Percentiles rank a stretch among this genome's conserved stretches.
Conservation (phyloP, 192 early-diverging fungal genomes). For the Backusella psychrophila region DNA sequence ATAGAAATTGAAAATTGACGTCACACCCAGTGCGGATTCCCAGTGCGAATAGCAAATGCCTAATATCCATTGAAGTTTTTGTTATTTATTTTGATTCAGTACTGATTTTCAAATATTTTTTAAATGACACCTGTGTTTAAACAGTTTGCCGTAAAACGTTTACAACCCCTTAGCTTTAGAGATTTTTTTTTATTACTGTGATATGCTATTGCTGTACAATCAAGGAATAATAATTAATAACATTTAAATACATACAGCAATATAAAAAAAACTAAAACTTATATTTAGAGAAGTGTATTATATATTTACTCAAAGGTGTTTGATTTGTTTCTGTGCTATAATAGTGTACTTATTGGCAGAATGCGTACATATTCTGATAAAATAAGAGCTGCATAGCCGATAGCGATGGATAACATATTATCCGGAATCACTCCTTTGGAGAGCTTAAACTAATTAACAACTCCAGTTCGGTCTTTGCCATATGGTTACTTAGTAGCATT, state of each 20-base stretch:
- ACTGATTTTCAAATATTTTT: neutral
- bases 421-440: neutral
- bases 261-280: too few relatives aligned
- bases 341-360: neutral
- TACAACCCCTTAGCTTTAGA: neutral
- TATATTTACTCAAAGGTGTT: too few relatives aligned
- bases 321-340: too few relatives aligned
- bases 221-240: too few relatives aligned
- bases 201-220: neutral
- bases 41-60: too few relatives aligned
- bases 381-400: neutral
- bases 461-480: too few relatives aligned
- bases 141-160: neutral
- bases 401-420: neutral
- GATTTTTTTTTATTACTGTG: neutral
- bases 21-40: too few relatives aligned
- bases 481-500: neutral
- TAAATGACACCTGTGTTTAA: neutral
- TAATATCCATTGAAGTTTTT: neutral
- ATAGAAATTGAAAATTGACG: too few relatives aligned
- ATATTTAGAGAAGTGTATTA: too few relatives aligned
- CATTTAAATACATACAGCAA: too few relatives aligned
- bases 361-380: neutral
- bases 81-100: neutral
- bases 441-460: too few relatives aligned